These are phyloP conservation scores for Aspergillus brasiliensis DNA, from an alignment of 2,329 filamentous ascomycete species.

Conservation along the genomic window DNA sequence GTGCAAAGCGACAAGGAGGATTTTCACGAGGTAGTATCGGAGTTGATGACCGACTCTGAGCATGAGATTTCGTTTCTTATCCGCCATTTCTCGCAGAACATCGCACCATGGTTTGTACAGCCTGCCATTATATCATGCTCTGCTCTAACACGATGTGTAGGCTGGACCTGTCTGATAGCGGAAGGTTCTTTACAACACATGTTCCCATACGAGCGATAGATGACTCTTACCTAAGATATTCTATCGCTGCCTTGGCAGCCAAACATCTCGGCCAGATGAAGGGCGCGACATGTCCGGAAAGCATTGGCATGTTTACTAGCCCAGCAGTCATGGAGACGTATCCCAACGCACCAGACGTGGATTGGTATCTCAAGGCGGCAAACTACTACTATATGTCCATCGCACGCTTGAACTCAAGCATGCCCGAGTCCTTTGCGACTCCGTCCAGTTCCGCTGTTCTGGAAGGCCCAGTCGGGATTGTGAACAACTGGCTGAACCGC, in stretches of 20 bases:
- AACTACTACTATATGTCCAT: slow-evolving; percentile 64
- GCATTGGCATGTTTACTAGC: slow-evolving; percentile 30
- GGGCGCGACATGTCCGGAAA: slow-evolving; percentile 24
- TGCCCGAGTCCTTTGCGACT: slow-evolving; percentile 31
- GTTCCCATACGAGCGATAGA: slow-evolving; percentile 42
- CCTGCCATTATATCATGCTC: neutral
- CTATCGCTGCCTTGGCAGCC: slow-evolving; percentile 43
- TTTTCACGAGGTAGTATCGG: slow-evolving; percentile 39
- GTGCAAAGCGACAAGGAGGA: slow-evolving; percentile 32
- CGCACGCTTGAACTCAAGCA: slow-evolving; percentile 49
- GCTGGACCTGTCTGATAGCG: slow-evolving; percentile 43
- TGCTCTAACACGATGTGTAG: slow-evolving; percentile 20
- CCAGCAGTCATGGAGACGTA: slow-evolving; percentile 53
- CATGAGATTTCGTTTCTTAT: slow-evolving; percentile 43
- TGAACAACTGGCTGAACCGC: slow-evolving; percentile 28
- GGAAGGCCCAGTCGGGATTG: slow-evolving; percentile 33
- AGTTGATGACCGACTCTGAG: slow-evolving; percentile 40
- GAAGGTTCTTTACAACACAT: slow-evolving; percentile 42
- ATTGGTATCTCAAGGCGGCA: slow-evolving; percentile 63
- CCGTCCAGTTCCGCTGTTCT: slow-evolving; percentile 34
- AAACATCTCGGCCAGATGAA: slow-evolving; percentile 42
- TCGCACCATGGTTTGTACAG: slow-evolving; percentile 38
- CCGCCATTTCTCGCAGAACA: slow-evolving; percentile 38
- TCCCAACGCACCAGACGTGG: slow-evolving; percentile 48
- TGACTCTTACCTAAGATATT: slow-evolving; percentile 36